Conservation (phyloP, 108 stramenopile genomes). For the Nannochloropsis salina region DNA sequence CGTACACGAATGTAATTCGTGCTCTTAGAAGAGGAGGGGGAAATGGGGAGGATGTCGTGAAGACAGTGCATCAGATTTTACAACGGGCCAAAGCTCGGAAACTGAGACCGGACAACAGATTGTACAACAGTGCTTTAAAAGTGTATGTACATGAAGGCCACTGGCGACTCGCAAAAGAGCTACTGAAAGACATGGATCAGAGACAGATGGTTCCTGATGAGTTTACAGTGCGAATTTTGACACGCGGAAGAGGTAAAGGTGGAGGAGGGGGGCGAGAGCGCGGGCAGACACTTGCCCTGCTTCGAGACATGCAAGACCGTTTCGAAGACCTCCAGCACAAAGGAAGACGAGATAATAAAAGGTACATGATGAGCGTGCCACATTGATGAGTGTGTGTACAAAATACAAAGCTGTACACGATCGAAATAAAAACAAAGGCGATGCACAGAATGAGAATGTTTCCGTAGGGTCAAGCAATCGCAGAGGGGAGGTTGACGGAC, state of each 20-base stretch:
- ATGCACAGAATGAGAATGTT: too few species aligned
- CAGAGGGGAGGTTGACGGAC: too few species aligned
- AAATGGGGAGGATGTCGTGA: not conserved
- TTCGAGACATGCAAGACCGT: not conserved
- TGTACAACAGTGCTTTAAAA: not conserved
- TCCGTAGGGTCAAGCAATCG: too few species aligned
- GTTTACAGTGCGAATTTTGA: not conserved
- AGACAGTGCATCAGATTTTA: not conserved
- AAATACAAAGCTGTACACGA: too few species aligned
- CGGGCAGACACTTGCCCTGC: constrained; percentile 6
- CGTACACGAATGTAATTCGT: not conserved
- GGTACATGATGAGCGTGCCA: too few species aligned
- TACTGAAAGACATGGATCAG: not conserved
- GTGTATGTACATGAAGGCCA: not conserved
- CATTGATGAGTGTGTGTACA: too few species aligned
- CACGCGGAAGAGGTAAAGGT: not conserved
- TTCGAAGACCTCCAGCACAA: too few species aligned
- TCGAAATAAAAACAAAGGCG: too few species aligned
- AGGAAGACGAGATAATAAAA: too few species aligned
- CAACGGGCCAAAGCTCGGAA: not conserved
- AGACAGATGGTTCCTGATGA: not conserved
- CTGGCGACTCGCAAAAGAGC: not conserved
- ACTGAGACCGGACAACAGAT: not conserved
- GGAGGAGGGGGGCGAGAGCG: constrained; percentile 10
- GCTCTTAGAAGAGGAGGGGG: not conserved